Base-by-base conservation (phyloP, 768 basidiomycete genomes). In the Lactarius psammicola region DNA sequence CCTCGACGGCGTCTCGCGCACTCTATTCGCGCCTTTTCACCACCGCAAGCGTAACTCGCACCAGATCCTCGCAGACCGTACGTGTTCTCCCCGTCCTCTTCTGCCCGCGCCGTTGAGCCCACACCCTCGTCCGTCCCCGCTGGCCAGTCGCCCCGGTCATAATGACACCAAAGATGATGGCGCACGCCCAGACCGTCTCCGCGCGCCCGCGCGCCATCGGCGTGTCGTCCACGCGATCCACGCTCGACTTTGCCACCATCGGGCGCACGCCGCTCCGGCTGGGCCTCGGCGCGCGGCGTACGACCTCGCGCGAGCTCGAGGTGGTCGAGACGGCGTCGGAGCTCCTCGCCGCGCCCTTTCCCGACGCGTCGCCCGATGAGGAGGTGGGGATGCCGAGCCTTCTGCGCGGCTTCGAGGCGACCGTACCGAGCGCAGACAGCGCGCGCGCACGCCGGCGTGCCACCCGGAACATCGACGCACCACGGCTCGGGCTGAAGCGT, bases 361-460 rank as follows among this genome's bases (percentile, higher is more conserved):
- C 92, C 2, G 90, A 92, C 70, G 84, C 84, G 18, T 84, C 85
- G 17, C 84, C 92, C 3, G 89, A 90, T 2, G 90, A 90, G 3
- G 90, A 92, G 68, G 82, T 84, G 13, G 86, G 85, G 20, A 84
- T 86, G 71, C 87, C 95, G 59, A 92, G 91, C 71, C 80, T 98
- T 38, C 78, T 97, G 49, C 86, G 89, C 54, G 96, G 96, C 0
- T 98, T 98, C 76, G 90, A 92, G 72, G 96, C 96, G 20, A 98
- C 96, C 2, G 90, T 97, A 51, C 96, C 96, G 15, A 91, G 90
- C 73, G 85, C 95, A 44, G 90, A 94, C 70, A 84, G 87, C 73
- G 83, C 92, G 61, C 87, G 90, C 67, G 80, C 85, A 17, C 80
- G 94, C 66, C 77, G 95, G 68, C 78, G 94, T 64, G 88, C 92